phyloP scores from a whole-genome alignment of 2,329 filamentous ascomycete species.

The Scedosporium dehoogii region DNA sequence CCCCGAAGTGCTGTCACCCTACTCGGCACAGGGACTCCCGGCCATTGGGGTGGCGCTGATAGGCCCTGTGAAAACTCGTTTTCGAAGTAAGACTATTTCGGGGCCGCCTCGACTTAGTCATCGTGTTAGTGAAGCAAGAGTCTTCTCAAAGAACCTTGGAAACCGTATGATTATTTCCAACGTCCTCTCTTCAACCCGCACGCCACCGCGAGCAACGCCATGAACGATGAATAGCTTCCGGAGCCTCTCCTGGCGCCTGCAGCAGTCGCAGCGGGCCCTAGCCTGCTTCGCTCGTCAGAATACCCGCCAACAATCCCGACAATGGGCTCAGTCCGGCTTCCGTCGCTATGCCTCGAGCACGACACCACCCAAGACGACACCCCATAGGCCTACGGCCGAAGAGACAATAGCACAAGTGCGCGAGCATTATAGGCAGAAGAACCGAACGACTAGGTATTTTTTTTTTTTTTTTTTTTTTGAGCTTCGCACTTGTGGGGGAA shows the following conservation, averaged over 20 bases:
- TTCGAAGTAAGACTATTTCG: too few relatives aligned
- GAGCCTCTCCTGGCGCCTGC: constrained; percentile 7
- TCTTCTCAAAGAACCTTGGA: background rate
- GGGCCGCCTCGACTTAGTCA: background rate
- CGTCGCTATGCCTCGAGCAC: constrained; percentile 4
- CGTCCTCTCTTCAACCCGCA: background rate
- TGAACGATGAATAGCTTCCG: constrained; percentile 10
- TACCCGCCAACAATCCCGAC: constrained; percentile 7
- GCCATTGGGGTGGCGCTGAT: too few relatives aligned
- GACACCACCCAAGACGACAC: constrained; percentile 11
- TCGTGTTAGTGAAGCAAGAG: background rate
- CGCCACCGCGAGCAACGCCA: background rate
- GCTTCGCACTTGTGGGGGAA: constrained; percentile 6
- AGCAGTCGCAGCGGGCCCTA: constrained; percentile 2
- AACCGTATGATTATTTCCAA: background rate
- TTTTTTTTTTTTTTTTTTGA: constrained; percentile 4
- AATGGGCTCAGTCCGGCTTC: constrained; percentile 7
- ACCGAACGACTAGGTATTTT: constrained; percentile 44
- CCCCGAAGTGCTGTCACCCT: too few relatives aligned
- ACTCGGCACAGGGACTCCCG: too few relatives aligned
- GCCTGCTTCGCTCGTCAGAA: constrained; percentile 8
- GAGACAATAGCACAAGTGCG: constrained; percentile 52
- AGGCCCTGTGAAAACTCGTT: too few relatives aligned
- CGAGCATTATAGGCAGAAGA: constrained; percentile 56
- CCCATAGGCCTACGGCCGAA: constrained; percentile 16